A percentile compares a stretch with the other conserved stretches of the same genome.
These are phyloP conservation scores for Calonectria crousiana DNA, from an alignment of 2,329 filamentous ascomycete genomes.

Conservation along the genomic window DNA sequence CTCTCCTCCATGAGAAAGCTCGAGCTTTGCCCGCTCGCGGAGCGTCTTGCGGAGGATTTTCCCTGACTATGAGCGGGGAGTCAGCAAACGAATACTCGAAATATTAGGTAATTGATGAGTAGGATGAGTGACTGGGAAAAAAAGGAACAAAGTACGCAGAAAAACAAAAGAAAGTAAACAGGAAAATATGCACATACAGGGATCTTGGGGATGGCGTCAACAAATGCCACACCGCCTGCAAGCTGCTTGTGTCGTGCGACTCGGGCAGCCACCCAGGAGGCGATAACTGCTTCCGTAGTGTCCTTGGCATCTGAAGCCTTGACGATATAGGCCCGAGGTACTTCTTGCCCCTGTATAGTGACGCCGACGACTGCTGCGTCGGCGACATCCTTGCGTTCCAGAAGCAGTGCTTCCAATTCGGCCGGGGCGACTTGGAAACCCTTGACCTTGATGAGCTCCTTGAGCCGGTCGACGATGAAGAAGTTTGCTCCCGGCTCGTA, in stretches of 20 bases:
- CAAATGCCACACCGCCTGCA: constrained; percentile 76
- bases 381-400: constrained; percentile 59
- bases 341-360: constrained; percentile 65
- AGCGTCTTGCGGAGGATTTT: constrained; percentile 74
- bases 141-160: neutral
- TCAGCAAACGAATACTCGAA: constrained; percentile 21
- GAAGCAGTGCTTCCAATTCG: constrained; percentile 56
- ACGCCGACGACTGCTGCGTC: constrained; percentile 76
- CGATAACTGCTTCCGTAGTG: constrained; percentile 61
- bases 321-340: constrained; percentile 74
- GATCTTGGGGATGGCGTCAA: constrained; percentile 71
- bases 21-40: constrained; percentile 67
- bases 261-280: constrained; percentile 71
- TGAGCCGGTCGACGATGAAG: constrained; percentile 79
- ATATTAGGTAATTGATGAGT: neutral
- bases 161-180: neutral
- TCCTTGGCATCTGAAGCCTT: constrained; percentile 32
- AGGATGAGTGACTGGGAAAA: neutral
- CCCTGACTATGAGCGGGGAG: constrained; percentile 62
- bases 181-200: constrained; percentile 63
- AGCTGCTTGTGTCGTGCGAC: constrained; percentile 76
- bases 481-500: constrained; percentile 63
- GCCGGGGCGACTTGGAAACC: constrained; percentile 71
- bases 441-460: constrained; percentile 75
- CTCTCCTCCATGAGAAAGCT: constrained; percentile 57